phyloP scores from a whole-genome alignment of 176 grass and related monocot genomes.

The Carex littledalei region DNA sequence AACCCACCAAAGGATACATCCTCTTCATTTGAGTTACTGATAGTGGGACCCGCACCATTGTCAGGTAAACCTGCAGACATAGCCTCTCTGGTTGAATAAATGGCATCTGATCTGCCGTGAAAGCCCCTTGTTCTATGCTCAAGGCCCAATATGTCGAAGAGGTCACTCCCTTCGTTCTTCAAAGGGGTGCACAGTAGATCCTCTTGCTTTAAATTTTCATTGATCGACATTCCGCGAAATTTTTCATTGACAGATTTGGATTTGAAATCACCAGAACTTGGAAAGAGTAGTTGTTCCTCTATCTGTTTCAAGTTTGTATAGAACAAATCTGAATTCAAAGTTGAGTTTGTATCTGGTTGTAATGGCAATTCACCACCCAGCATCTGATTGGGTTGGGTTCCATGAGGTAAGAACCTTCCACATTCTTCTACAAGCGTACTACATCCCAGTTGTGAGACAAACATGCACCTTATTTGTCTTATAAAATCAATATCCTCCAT shows the following conservation, averaged over 20 bases:
- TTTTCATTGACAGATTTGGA: conserved; percentile 31
- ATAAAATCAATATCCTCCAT: conserved; percentile 36
- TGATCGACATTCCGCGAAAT: conserved; percentile 35
- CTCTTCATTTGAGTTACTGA: conserved; percentile 21
- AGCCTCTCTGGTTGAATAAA: conserved; percentile 5
- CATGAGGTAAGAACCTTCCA: conserved; percentile 11
- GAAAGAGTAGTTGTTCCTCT: conserved; percentile 1
- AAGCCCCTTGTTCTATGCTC: conserved; percentile 22
- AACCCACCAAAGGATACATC: conserved; percentile 30
- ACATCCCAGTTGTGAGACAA: conserved; percentile 18
- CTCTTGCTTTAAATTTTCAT: conserved; percentile 25
- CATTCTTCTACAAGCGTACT: background rate
- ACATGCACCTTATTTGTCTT: conserved; percentile 34
- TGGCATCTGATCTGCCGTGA: conserved; percentile 13
- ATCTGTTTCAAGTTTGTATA: conserved; percentile 17
- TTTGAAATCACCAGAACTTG: conserved; percentile 27
- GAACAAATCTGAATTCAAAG: conserved; percentile 22
- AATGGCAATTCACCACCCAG: conserved; percentile 14
- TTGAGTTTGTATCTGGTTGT: conserved; percentile 4
- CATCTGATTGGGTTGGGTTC: background rate
- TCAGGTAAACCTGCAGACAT: conserved; percentile 4
- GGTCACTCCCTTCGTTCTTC: conserved; percentile 31
- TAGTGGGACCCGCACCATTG: conserved; percentile 1
- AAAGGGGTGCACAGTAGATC: conserved; percentile 9
- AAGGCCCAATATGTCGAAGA: conserved; percentile 41